Evolutionary conservation across 108 stramenopile genomes (phyloP).

Genomic region (Nitzschia sp.): DNA sequence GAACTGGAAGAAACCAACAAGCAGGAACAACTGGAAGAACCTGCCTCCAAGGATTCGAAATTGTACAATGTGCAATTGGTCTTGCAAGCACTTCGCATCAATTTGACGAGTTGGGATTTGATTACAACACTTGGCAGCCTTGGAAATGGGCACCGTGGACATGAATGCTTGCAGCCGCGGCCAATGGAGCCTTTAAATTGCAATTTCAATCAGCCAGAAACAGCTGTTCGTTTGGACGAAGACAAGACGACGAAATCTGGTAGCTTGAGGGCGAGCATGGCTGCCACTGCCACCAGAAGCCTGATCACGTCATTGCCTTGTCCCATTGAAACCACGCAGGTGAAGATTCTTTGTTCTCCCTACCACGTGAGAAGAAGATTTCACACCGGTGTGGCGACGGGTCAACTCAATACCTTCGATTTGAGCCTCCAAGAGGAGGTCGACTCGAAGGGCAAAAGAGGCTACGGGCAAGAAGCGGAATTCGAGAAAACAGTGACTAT

Average conservation of each 20-base stretch:
- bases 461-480: constrained; percentile 81
- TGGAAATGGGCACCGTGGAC: constrained; percentile 83
- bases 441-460: constrained; percentile 72
- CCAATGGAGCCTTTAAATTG: constrained; percentile 78
- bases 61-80: constrained; percentile 71
- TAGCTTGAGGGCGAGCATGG: constrained; percentile 44
- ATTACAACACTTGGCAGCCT: constrained; percentile 59
- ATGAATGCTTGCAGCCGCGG: constrained; percentile 64
- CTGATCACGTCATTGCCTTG: constrained; percentile 75
- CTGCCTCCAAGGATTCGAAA: constrained; percentile 68
- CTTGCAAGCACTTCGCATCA: constrained; percentile 67
- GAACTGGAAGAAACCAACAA: constrained; percentile 67
- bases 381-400: constrained; percentile 42
- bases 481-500: constrained; percentile 58
- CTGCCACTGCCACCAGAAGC: constrained; percentile 68
- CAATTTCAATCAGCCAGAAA: constrained; percentile 51
- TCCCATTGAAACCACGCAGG: constrained; percentile 83
- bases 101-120: constrained; percentile 49
- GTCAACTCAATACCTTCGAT: constrained; percentile 73
- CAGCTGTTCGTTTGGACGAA: constrained; percentile 13
- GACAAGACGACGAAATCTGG: not conserved
- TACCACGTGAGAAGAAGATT: constrained; percentile 28
- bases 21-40: constrained; percentile 39
- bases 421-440: constrained; percentile 57
- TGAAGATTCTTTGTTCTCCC: constrained; percentile 48